Conservation (phyloP, 306 rosid genomes). For the Ceratonia siliqua region DNA sequence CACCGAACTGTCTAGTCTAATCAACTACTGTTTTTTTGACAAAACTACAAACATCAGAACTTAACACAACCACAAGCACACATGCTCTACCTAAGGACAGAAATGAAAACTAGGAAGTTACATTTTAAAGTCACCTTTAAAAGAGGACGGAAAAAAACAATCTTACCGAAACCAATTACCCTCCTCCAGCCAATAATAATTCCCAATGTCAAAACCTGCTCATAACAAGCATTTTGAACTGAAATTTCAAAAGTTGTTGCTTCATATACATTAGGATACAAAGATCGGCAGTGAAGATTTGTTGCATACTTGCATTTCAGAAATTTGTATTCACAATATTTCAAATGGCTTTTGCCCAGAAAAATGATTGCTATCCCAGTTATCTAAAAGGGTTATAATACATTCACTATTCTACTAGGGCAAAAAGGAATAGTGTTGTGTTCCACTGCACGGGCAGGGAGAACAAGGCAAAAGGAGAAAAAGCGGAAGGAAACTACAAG, state of each 20-base stretch:
- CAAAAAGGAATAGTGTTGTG: constrained; percentile 45
- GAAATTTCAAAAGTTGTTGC: background rate
- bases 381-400: constrained; percentile 59
- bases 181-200: background rate
- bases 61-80: background rate
- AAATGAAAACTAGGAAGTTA: background rate
- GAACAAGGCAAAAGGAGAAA: constrained; percentile 36
- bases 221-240: constrained; percentile 4
- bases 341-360: constrained; percentile 70
- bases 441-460: constrained; percentile 52
- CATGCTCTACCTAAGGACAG: background rate
- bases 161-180: background rate
- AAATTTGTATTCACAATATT: constrained; percentile 85
- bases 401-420: constrained; percentile 75
- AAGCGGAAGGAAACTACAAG: constrained; percentile 31
- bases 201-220: background rate
- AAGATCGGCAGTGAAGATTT: constrained; percentile 27
- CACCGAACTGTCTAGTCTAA: background rate
- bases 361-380: constrained; percentile 72
- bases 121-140: background rate
- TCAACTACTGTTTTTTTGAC: background rate
- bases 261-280: constrained; percentile 11
- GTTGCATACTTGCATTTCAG: constrained; percentile 52
- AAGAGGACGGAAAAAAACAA: background rate
- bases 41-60: background rate